A percentile compares a stretch with the other conserved stretches of the same genome.
Conservation (phyloP, 2,329 filamentous ascomycete genomes). For the Fusarium sp. region DNA sequence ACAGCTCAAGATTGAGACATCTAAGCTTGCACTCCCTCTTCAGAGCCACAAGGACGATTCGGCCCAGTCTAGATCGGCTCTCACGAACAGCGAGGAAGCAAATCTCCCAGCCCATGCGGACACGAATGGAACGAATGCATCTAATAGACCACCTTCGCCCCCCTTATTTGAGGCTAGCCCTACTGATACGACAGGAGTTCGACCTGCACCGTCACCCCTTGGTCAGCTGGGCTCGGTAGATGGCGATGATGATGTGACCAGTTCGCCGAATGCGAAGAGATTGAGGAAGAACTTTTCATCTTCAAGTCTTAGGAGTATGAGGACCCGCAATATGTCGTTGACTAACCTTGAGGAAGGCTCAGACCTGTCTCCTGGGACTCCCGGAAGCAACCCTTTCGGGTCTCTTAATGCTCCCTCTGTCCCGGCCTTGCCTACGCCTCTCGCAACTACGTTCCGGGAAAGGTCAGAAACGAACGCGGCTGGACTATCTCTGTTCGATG, state of each 20-base stretch:
- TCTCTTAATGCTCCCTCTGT: slow-evolving; percentile 60
- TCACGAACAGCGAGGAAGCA: slow-evolving; percentile 15
- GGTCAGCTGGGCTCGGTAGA: slow-evolving; percentile 48
- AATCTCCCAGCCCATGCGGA: slow-evolving; percentile 11
- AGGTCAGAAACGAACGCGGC: slow-evolving; percentile 65
- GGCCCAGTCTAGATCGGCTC: slow-evolving; percentile 25
- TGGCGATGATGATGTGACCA: slow-evolving; percentile 54
- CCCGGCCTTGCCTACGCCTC: slow-evolving; percentile 73
- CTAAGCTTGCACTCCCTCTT: slow-evolving; percentile 43
- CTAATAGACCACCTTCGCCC: slow-evolving; percentile 41
- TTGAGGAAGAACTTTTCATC: slow-evolving; percentile 75
- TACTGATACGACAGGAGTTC: slow-evolving; percentile 39
- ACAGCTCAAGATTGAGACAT: slow-evolving; percentile 89
- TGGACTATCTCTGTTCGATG: slow-evolving; percentile 84
- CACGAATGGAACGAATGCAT: slow-evolving; percentile 12
- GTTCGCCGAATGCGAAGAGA: slow-evolving; percentile 61
- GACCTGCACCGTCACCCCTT: slow-evolving; percentile 45
- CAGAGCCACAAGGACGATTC: slow-evolving; percentile 24
- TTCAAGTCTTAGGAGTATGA: slow-evolving; percentile 75
- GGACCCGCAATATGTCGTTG: slow-evolving; percentile 76
- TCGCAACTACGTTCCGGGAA: slow-evolving; percentile 68
- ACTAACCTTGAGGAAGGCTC: slow-evolving; percentile 68
- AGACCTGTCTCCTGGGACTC: slow-evolving; percentile 77
- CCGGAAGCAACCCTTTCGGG: slow-evolving; percentile 73
- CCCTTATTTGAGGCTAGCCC: slow-evolving; percentile 42